A percentile compares a stretch with the other conserved stretches of the same genome.
phyloP scores from a whole-genome alignment of 1,284 basidiomycete species.

The Leccinum solheimii region DNA sequence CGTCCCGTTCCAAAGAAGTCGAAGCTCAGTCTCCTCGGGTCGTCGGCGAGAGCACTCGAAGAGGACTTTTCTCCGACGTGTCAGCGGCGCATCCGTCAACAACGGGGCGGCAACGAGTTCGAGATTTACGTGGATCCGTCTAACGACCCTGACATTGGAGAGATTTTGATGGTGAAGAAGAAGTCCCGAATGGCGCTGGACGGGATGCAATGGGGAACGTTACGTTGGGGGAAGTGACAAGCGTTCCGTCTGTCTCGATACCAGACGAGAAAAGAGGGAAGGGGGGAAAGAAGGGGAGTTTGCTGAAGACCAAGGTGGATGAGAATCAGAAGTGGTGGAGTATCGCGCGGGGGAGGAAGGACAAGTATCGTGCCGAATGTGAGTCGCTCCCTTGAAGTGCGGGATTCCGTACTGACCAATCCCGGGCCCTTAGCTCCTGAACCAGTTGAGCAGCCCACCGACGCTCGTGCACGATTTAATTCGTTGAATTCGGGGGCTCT shows the following conservation, averaged over 20 bases:
- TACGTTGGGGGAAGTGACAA: constrained; percentile 61
- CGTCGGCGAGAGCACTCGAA: constrained; percentile 37
- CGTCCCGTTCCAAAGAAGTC: constrained; percentile 76
- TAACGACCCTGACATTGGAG: constrained; percentile 63
- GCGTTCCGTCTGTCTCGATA: constrained; percentile 41
- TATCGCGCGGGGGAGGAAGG: constrained; percentile 60
- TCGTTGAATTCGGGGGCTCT: constrained; percentile 62
- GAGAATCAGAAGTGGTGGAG: constrained; percentile 78
- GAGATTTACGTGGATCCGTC: constrained; percentile 74
- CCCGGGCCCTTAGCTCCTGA: constrained; percentile 45
- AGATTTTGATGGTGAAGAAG: constrained; percentile 75
- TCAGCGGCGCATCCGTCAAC: constrained; percentile 46
- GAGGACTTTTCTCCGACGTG: constrained; percentile 61
- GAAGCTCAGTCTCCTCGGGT: constrained; percentile 57
- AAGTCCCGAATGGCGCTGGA: constrained; percentile 65
- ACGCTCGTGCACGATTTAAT: constrained; percentile 54
- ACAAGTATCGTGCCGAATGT: constrained; percentile 45
- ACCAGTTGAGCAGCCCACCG: constrained; percentile 31
- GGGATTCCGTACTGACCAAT: constrained; percentile 19
- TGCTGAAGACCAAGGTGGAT: constrained; percentile 46
- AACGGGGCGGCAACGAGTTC: constrained; percentile 51
- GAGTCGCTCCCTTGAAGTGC: constrained; percentile 18
- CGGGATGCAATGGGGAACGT: constrained; percentile 59
- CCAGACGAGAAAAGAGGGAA: constrained; percentile 35
- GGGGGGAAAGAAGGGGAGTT: constrained; percentile 26